Evolutionary conservation across 257 asterid species (phyloP).

Genomic region (Solanum appendiculatum): DNA sequence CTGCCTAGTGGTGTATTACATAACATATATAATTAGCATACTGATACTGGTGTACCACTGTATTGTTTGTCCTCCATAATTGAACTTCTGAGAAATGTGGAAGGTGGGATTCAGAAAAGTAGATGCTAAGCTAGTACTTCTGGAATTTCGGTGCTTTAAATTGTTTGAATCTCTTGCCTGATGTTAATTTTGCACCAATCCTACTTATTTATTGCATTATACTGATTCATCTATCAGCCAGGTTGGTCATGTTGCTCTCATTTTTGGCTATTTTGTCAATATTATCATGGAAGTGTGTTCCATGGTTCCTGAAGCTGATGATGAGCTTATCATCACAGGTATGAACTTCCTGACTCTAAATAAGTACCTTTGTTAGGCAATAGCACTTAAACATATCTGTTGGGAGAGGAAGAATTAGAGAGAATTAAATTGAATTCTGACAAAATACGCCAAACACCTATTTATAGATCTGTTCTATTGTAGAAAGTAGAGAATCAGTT

Average conservation of each 20-base stretch:
- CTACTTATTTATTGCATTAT: constrained; percentile 13
- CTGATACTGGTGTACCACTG: background rate
- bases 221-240: constrained; percentile 61
- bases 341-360: background rate
- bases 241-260: constrained; percentile 84
- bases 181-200: background rate
- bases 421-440: background rate
- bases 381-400: background rate
- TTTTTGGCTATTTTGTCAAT: constrained; percentile 74
- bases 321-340: constrained; percentile 98
- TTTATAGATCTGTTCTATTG: background rate
- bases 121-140: background rate
- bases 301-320: constrained; percentile 98
- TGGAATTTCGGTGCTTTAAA: background rate
- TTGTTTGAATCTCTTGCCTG: background rate
- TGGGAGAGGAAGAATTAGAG: background rate
- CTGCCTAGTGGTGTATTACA: background rate
- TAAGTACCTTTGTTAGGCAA: background rate
- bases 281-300: constrained; percentile 84
- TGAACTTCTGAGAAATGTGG: background rate
- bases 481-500: background rate
- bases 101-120: background rate
- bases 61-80: background rate
- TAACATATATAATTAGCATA: background rate
- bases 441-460: background rate